These are phyloP conservation scores for Neurospora sublineolata DNA, from an alignment of 495 filamentous ascomycete genomes.

Conservation along the genomic window DNA sequence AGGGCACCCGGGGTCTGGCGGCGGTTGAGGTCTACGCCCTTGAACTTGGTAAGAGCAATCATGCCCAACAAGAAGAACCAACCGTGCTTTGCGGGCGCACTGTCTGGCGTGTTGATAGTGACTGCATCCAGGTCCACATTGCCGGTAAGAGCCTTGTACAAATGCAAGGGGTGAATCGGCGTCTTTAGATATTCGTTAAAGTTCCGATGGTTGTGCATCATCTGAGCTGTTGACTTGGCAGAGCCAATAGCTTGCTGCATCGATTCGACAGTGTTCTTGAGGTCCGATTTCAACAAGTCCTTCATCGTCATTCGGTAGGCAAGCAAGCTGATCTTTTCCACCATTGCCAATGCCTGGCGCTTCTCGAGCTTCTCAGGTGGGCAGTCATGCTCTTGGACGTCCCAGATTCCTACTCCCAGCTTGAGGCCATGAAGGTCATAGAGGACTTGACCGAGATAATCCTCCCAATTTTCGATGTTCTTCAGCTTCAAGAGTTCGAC, in stretches of 20 bases:
- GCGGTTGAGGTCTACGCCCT: constrained; percentile 58
- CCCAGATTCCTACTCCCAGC: constrained; percentile 54
- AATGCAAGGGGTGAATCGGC: constrained; percentile 68
- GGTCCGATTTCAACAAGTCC: constrained; percentile 79
- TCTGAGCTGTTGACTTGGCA: constrained; percentile 53
- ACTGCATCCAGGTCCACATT: constrained; percentile 50
- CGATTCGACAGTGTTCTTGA: constrained; percentile 79
- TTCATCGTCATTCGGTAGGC: constrained; percentile 79
- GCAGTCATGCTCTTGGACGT: constrained; percentile 66
- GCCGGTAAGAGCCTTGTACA: constrained; percentile 69
- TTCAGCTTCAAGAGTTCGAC: constrained; percentile 59
- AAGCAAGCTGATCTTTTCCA: constrained; percentile 70
- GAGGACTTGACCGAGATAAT: constrained; percentile 76
- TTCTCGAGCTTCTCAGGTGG: constrained; percentile 63
- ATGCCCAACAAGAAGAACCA: constrained; percentile 91
- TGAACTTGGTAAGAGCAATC: constrained; percentile 78
- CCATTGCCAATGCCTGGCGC: constrained; percentile 60
- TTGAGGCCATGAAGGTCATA: constrained; percentile 80
- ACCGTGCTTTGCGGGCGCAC: constrained; percentile 60
- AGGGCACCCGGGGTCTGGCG: constrained; percentile 63
- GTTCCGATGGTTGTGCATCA: constrained; percentile 63
- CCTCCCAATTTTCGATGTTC: constrained; percentile 56
- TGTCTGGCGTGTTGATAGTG: constrained; percentile 38
- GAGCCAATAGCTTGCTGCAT: constrained; percentile 57
- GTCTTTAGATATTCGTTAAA: constrained; percentile 65